Conservation (phyloP, 169 alveolate genomes). For the Eimeria tenella region DNA sequence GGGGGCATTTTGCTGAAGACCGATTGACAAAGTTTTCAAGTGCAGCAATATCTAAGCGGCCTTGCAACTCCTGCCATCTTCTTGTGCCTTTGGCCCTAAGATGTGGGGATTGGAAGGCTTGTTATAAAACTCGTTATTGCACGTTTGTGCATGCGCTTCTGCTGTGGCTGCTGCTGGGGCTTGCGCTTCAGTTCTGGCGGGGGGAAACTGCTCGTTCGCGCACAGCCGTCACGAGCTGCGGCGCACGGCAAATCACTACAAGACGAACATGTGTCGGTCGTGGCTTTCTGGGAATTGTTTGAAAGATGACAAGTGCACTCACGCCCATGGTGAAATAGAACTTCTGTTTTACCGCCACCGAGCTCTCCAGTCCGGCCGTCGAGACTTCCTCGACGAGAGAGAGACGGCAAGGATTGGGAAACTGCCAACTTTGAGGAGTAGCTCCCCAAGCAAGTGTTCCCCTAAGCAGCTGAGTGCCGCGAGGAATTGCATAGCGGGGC, state of each 20-base stretch:
- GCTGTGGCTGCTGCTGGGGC: neutral
- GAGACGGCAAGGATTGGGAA: neutral
- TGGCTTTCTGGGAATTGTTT: constrained; percentile 82
- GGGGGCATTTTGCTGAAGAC: neutral
- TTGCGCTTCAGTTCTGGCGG: constrained; percentile 7
- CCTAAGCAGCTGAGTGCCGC: neutral
- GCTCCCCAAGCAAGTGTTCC: neutral
- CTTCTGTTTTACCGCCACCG: constrained; percentile 65
- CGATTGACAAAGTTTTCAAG: neutral
- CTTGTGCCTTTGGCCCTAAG: neutral
- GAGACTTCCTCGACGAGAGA: constrained; percentile 58
- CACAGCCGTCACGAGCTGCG: constrained; percentile 83
- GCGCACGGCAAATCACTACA: constrained; percentile 81
- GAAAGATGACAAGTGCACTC: constrained; percentile 79
- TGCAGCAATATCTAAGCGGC: no score
- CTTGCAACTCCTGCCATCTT: neutral
- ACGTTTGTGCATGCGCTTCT: neutral
- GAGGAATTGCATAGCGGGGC: neutral
- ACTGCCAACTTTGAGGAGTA: neutral
- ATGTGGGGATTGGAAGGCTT: neutral
- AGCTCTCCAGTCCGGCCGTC: constrained; percentile 35
- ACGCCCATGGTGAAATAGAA: constrained; percentile 84
- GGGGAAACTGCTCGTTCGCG: constrained; percentile 80
- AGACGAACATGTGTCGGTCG: constrained; percentile 81
- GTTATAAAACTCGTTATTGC: neutral